These are phyloP conservation scores for Extremus antarcticus DNA, from an alignment of 495 filamentous ascomycete species.

Conservation along the genomic window DNA sequence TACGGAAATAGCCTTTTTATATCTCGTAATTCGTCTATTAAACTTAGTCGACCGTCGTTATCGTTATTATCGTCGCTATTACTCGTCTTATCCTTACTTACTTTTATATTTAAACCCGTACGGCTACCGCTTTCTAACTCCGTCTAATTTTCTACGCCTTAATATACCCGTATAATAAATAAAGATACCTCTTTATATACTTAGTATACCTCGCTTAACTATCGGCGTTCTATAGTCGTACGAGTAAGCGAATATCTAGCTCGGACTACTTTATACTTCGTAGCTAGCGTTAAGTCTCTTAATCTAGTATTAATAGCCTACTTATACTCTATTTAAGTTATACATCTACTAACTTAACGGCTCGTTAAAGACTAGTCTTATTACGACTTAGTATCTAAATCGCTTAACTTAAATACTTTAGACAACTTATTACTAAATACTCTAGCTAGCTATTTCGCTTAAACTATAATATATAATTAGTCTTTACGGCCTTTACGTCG, in stretches of 20 bases:
- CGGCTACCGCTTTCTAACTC: neutral
- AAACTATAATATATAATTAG: slow-evolving; percentile 4
- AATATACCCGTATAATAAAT: neutral
- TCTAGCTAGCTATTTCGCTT: slow-evolving; percentile 4
- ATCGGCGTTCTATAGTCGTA: neutral
- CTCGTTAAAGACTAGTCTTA: neutral
- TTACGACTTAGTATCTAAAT: neutral
- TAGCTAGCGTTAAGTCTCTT: slow-evolving; percentile 1
- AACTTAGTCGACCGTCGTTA: too few species aligned
- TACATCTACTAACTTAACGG: neutral
- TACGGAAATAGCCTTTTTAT: neutral
- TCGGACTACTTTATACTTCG: slow-evolving; percentile 2
- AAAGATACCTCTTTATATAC: slow-evolving; percentile 2
- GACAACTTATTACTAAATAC: neutral
- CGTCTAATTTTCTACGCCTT: neutral
- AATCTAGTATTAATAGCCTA: neutral
- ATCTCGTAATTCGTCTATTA: too few species aligned
- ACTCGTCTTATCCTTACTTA: neutral
- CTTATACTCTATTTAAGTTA: neutral
- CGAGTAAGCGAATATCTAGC: neutral
- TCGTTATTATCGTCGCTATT: neutral
- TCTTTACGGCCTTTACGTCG: slow-evolving; percentile 2
- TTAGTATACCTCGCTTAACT: neutral
- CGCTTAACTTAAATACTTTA: slow-evolving; percentile 1
- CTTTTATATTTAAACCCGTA: neutral